Base-by-base conservation (phyloP, 2,329 filamentous ascomycete genomes). In the Coleophoma eucalyptorum region DNA sequence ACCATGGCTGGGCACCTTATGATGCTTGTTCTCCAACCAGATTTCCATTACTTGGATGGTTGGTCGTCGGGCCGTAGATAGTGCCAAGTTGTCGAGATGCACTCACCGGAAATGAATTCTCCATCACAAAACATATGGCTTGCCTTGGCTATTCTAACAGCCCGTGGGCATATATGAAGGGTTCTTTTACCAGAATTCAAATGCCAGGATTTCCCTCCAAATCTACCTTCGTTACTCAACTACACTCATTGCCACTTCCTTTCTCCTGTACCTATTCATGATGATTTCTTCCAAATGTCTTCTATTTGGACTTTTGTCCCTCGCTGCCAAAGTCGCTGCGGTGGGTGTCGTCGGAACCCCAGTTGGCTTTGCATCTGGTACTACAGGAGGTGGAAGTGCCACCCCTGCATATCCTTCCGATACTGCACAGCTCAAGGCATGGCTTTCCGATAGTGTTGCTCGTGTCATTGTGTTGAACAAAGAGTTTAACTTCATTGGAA, bases 381-480 rank as follows among this genome's bases (percentile, higher is more conserved):
- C 80, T 19, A 85, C 82, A 13, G 82, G 82, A 26, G 82, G 82
- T 58, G 81, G 80, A 49, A 71, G 58, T 53, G 80, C 77, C 26
- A 67, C 71, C 5, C 65, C 77, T 21, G 78, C 78, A 15, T 78
- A 79, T 56, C 81, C 81, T 7, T 69, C 65, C 20, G 76, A 71
- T 44, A 80, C 66, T 37, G 71, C 68, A 21, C 72, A 86, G 73
- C 76, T 85, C 46, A 75, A 78, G 63, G 73, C 69, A 35, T 85
- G 83, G 67, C 75, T 86, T 5, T 69, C 71, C 11, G 79, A 83
- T 63, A 67, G 65, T 50, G 63, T 70, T 12, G 59, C 82, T 11
- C 77, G 80, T n/a, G 75, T 78, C 52, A 84, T 86, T 57, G 72
- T 84, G 50, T 69, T 86, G 21, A 72, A 74, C 62, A 78, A 80